Conservation (phyloP, 441 rosid genomes). For the Caryocar brasiliense region DNA sequence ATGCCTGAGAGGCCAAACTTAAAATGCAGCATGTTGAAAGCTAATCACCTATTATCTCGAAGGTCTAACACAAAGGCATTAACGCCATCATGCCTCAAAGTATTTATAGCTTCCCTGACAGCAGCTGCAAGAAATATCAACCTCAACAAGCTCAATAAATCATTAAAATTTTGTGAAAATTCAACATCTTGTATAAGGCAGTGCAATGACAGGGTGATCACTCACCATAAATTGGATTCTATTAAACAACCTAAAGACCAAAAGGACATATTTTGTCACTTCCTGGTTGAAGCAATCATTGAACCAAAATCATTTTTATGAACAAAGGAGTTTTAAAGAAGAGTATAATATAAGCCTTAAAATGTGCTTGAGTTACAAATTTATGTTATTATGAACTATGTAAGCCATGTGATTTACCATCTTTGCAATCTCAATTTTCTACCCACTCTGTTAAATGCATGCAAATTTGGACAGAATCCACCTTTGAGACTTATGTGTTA, state of each 20-base stretch:
- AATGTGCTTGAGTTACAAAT: no score
- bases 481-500: no score
- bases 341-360: no score
- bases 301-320: no score
- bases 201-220: no score
- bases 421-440: no score
- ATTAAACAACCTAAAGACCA: background rate
- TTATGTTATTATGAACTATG: no score
- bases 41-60: slow-evolving; percentile 87
- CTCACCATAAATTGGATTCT: background rate
- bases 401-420: no score
- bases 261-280: background rate
- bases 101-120: slow-evolving; percentile 69
- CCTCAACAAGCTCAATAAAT: background rate
- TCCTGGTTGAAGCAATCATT: background rate
- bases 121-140: slow-evolving; percentile 46
- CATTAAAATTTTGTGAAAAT: background rate
- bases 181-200: no score
- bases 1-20: slow-evolving; percentile 16
- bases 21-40: slow-evolving; percentile 15
- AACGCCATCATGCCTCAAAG: slow-evolving; percentile 53
- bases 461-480: no score
- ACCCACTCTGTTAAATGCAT: no score
- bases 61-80: slow-evolving; percentile 85
- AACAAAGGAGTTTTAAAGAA: no score